A percentile compares a stretch with the other conserved stretches of the same genome.
phyloP scores from a whole-genome alignment of 768 basidiomycete species.

The Lactifluus echinatus region DNA sequence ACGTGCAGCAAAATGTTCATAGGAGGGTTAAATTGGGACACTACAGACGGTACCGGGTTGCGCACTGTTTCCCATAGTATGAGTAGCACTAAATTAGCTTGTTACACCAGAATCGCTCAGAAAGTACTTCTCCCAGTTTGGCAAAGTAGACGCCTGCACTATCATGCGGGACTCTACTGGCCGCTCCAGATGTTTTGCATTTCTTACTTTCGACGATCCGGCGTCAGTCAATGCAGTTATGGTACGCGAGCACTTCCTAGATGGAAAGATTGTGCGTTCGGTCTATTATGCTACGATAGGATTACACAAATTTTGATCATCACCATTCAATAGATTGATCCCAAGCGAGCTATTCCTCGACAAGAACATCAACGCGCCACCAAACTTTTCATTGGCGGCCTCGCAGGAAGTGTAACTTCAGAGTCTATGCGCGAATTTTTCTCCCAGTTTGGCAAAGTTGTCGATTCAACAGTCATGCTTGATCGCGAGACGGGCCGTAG shows the following conservation, averaged over 20 bases:
- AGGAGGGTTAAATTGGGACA: slow-evolving; percentile 97
- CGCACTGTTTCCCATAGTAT: slow-evolving; percentile 30
- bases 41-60: slow-evolving; percentile 77
- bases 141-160: slow-evolving; percentile 90
- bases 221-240: slow-evolving; percentile 90
- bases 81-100: slow-evolving; percentile 32
- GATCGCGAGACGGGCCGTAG: slow-evolving; percentile 88
- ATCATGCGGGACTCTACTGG: slow-evolving; percentile 96
- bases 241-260: slow-evolving; percentile 85
- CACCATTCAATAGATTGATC: slow-evolving; percentile 68
- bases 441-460: slow-evolving; percentile 85
- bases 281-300: background rate
- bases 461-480: slow-evolving; percentile 97
- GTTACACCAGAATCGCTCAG: slow-evolving; percentile 50
- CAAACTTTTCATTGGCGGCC: slow-evolving; percentile 91
- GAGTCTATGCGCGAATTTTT: slow-evolving; percentile 90
- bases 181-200: slow-evolving; percentile 92
- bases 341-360: slow-evolving; percentile 93
- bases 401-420: slow-evolving; percentile 82
- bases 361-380: slow-evolving; percentile 89
- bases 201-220: slow-evolving; percentile 89
- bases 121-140: slow-evolving; percentile 90
- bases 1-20: slow-evolving; percentile 95
- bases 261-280: slow-evolving; percentile 83
- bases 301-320: background rate